These are phyloP conservation scores for Leccinum variicolor DNA, from an alignment of 768 basidiomycete genomes.

Conservation along the genomic window DNA sequence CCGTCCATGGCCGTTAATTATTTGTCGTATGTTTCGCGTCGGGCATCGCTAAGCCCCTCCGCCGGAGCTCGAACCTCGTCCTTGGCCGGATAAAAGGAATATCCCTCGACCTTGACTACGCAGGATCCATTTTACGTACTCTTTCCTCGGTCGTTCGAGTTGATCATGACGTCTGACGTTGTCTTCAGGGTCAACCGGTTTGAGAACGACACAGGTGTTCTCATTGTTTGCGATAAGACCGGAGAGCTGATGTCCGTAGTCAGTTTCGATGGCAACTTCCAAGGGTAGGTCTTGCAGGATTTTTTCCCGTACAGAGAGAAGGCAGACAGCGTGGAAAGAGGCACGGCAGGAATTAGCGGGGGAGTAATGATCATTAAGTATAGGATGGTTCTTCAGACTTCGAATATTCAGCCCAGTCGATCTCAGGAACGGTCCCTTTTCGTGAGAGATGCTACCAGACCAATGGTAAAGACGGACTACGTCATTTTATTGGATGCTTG, in stretches of 20 bases:
- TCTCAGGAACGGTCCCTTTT: neutral
- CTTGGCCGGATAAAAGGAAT: neutral
- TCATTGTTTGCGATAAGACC: neutral
- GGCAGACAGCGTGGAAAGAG: neutral
- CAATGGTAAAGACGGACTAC: neutral
- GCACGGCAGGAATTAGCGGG: neutral
- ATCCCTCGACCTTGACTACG: neutral
- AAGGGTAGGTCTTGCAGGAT: neutral
- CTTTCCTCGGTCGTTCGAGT: neutral
- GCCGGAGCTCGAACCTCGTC: neutral
- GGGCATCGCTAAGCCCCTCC: neutral
- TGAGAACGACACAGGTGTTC: neutral
- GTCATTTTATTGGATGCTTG: neutral
- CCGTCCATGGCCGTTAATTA: neutral
- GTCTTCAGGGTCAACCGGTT: neutral
- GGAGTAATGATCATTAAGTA: neutral
- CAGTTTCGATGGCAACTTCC: neutral
- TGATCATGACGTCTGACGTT: neutral
- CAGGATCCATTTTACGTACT: neutral
- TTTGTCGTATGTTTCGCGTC: neutral
- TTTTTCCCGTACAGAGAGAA: neutral
- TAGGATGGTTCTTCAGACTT: neutral
- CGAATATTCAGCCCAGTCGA: neutral
- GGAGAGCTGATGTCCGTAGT: neutral
- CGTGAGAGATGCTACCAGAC: neutral